Percentiles rank a stretch among this genome's conserved stretches.
These are phyloP conservation scores for Aspergillus melleus DNA, from an alignment of 2,329 filamentous ascomycete species.

Conservation along the genomic window DNA sequence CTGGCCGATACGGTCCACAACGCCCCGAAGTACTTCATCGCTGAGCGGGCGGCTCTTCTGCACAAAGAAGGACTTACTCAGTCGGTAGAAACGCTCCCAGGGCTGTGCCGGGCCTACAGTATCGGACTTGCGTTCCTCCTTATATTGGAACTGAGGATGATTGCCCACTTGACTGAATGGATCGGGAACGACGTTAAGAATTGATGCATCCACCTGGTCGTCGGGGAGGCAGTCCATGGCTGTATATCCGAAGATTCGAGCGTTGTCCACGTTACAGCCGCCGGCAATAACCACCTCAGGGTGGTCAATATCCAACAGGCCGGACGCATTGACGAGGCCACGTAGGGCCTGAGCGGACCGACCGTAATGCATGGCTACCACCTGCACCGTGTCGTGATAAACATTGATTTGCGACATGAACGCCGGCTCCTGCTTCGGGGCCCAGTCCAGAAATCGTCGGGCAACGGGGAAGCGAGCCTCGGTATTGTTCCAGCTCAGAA, in stretches of 20 bases:
- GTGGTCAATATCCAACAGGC: neutral
- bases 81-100: neutral
- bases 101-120: neutral
- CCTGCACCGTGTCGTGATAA: neutral
- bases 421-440: neutral
- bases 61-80: neutral
- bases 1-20: neutral
- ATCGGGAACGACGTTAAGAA: neutral
- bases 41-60: neutral
- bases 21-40: neutral
- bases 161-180: neutral
- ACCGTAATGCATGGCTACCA: neutral
- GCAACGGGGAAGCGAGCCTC: neutral
- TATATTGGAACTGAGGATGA: neutral
- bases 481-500: neutral
- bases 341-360: neutral
- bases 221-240: neutral
- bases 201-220: neutral
- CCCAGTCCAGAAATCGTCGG: neutral
- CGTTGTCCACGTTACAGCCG: neutral
- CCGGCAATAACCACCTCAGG: neutral
- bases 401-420: constrained; percentile 2
- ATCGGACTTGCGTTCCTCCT: neutral
- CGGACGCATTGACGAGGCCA: neutral
- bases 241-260: neutral